Evolutionary conservation across 768 basidiomycete genomes (phyloP).

Genomic region (Fomitopsis pulvina): DNA sequence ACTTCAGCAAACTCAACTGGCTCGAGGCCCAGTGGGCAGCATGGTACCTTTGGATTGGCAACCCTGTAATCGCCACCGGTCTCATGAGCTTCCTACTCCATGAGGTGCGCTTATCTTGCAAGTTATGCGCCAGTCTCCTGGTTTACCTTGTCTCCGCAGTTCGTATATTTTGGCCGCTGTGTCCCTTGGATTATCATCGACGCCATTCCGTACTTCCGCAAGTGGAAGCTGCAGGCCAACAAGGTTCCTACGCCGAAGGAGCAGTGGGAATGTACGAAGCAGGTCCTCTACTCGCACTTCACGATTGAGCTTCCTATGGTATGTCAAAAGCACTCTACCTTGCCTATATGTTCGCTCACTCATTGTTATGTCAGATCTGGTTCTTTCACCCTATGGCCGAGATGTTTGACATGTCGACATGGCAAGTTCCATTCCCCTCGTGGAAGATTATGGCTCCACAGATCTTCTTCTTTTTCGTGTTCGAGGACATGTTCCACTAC

Average conservation of each 20-base stretch:
- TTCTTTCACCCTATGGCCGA: conserved; percentile 90
- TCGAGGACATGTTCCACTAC: conserved; percentile 96
- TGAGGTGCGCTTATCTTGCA: conserved; percentile 54
- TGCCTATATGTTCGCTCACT: not conserved
- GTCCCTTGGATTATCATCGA: conserved; percentile 97
- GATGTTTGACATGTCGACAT: conserved; percentile 82
- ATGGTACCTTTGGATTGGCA: conserved; percentile 84
- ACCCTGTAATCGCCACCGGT: conserved; percentile 90
- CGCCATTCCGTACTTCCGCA: conserved; percentile 84
- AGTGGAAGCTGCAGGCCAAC: conserved; percentile 88
- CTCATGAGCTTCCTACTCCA: conserved; percentile 89
- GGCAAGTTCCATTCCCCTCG: conserved; percentile 87
- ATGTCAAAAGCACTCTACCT: conserved; percentile 22
- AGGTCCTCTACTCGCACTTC: conserved; percentile 91
- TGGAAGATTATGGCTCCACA: conserved; percentile 66
- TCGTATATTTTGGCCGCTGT: conserved; percentile 95
- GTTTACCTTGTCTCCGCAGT: conserved; percentile 32
- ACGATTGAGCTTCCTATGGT: conserved; percentile 90
- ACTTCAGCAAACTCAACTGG: conserved; percentile 58
- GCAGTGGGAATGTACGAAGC: conserved; percentile 95
- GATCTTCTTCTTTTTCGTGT: conserved; percentile 84
- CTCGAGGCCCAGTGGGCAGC: conserved; percentile 75
- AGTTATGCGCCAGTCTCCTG: not conserved
- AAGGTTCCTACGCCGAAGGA: conserved; percentile 77
- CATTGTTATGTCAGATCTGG: conserved; percentile 54